These are phyloP conservation scores for Yarrowia osloensis DNA, from an alignment of 805 yeast genomes.

Conservation along the genomic window DNA sequence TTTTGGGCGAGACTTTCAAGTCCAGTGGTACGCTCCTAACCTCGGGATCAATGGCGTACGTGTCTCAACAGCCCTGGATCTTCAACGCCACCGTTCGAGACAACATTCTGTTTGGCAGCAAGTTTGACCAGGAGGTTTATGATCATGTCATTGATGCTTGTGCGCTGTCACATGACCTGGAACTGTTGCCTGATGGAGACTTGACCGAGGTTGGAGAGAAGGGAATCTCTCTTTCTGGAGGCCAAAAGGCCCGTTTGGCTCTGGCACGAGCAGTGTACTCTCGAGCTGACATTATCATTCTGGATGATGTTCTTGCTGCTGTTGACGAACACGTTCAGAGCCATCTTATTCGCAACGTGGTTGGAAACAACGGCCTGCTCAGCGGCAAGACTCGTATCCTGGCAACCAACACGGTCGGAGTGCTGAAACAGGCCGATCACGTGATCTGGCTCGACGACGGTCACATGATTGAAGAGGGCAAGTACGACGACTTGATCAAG, in stretches of 20 bases:
- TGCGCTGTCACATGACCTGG: conserved; percentile 65
- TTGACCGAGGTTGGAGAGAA: conserved; percentile 83
- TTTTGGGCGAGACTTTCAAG: conserved; percentile 70
- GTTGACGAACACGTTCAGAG: conserved; percentile 86
- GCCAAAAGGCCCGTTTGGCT: conserved; percentile 84
- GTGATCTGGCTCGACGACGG: conserved; percentile 65
- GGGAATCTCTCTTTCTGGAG: conserved; percentile 86
- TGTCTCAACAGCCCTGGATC: conserved; percentile 85
- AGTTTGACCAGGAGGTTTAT: conserved; percentile 55
- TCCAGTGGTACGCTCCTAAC: conserved; percentile 53
- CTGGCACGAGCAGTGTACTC: conserved; percentile 81
- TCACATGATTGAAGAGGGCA: conserved; percentile 61
- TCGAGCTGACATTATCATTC: conserved; percentile 60
- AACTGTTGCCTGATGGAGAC: conserved; percentile 71
- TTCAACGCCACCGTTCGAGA: conserved; percentile 77
- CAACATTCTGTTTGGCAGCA: conserved; percentile 69
- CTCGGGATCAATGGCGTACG: conserved; percentile 54
- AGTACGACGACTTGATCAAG: conserved; percentile 52
- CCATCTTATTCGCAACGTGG: conserved; percentile 69
- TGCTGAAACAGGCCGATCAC: conserved; percentile 68
- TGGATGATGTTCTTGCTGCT: conserved; percentile 85
- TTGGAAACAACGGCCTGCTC: conserved; percentile 60
- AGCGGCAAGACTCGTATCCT: conserved; percentile 63
- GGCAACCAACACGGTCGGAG: conserved; percentile 81
- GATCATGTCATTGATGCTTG: conserved; percentile 60